Conservation (phyloP, 2,329 filamentous ascomycete species). For the Epichloe gansuensis region DNA sequence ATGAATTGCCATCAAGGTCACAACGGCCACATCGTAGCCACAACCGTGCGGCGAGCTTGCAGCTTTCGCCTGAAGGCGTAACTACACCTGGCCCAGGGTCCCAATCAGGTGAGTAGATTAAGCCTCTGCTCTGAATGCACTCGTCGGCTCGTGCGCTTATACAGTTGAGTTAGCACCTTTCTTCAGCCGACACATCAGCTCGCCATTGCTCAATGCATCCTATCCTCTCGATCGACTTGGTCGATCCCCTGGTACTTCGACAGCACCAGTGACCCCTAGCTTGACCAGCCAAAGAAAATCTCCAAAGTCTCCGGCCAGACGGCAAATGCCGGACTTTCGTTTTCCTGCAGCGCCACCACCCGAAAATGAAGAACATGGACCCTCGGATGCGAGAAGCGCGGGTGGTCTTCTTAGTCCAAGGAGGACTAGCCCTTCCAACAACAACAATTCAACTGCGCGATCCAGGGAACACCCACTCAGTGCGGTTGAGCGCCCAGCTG, state of each 20-base stretch:
- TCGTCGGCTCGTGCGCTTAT: not conserved
- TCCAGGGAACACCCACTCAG: constrained; percentile 32
- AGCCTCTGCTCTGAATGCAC: not conserved
- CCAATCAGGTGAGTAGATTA: constrained; percentile 23
- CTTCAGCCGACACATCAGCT: constrained; percentile 31
- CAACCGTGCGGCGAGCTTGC: constrained; percentile 67
- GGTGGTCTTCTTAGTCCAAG: constrained; percentile 30
- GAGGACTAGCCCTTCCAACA: constrained; percentile 18
- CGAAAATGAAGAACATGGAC: constrained; percentile 19
- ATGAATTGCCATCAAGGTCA: constrained; percentile 28
- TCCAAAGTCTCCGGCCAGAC: constrained; percentile 16
- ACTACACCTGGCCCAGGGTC: constrained; percentile 31
- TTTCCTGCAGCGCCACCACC: constrained; percentile 39
- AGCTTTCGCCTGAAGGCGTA: constrained; percentile 38
- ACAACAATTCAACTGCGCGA: constrained; percentile 24
- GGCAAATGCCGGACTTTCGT: constrained; percentile 38
- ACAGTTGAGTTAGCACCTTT: constrained; percentile 16
- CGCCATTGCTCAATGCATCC: constrained; percentile 42
- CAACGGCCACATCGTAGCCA: constrained; percentile 51
- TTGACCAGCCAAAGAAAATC: constrained; percentile 23
- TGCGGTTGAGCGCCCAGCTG: constrained; percentile 44
- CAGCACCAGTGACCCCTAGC: constrained; percentile 32
- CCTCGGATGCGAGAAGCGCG: constrained; percentile 17
- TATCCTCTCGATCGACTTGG: constrained; percentile 38
- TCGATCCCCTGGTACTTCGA: constrained; percentile 28